phyloP scores from a whole-genome alignment of 352 stramenopile genomes.

The Plasmopara muralis region DNA sequence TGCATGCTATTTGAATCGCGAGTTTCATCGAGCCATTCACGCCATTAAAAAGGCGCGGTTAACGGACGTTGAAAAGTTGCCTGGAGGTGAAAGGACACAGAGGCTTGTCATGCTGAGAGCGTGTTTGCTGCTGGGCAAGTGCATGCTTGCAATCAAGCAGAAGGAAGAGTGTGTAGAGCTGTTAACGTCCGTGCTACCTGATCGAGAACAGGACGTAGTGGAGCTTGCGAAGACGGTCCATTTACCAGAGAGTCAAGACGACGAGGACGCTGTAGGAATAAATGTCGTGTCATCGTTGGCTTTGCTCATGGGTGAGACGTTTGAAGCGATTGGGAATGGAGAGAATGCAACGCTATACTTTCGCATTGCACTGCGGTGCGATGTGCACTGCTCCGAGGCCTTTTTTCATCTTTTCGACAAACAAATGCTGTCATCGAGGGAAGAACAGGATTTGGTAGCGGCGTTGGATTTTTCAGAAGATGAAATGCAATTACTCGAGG shows the following conservation, averaged over 20 bases:
- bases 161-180: slow-evolving; percentile 79
- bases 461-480: slow-evolving; percentile 61
- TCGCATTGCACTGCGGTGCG: slow-evolving; percentile 62
- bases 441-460: slow-evolving; percentile 64
- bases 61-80: slow-evolving; percentile 20
- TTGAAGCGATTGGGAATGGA: slow-evolving; percentile 74
- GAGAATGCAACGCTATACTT: slow-evolving; percentile 79
- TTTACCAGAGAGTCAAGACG: slow-evolving; percentile 19
- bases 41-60: slow-evolving; percentile 47
- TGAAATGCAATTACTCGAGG: slow-evolving; percentile 50
- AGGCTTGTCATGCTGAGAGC: slow-evolving; percentile 37
- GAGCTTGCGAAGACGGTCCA: slow-evolving; percentile 39
- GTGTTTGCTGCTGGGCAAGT: slow-evolving; percentile 53
- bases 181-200: slow-evolving; percentile 48
- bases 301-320: slow-evolving; percentile 78
- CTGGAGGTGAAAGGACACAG: neutral
- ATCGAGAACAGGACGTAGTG: slow-evolving; percentile 51
- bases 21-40: slow-evolving; percentile 79
- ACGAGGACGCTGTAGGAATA: slow-evolving; percentile 29
- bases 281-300: slow-evolving; percentile 77
- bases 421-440: slow-evolving; percentile 65
- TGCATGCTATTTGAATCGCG: slow-evolving; percentile 53
- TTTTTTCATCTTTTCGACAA: slow-evolving; percentile 85
- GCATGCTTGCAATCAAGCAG: slow-evolving; percentile 78
- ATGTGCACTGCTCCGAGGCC: slow-evolving; percentile 77